Evolutionary conservation across 345 rosid genomes (phyloP).

Genomic region (Sonneratia alba): DNA sequence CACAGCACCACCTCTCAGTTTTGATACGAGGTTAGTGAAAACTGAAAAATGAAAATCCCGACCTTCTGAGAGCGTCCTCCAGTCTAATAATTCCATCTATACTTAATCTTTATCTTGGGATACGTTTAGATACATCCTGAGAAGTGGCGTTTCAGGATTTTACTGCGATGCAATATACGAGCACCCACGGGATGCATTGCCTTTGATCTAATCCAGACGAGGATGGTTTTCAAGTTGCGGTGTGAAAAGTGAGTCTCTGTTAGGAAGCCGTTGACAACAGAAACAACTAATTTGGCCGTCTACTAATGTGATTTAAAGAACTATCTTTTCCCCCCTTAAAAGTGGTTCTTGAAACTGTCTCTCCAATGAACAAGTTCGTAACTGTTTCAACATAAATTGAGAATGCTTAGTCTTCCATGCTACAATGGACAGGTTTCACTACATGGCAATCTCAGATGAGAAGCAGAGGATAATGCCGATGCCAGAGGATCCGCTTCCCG

Average conservation of each 20-base stretch:
- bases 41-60: background rate
- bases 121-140: slow-evolving; percentile 24
- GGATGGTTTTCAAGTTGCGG: slow-evolving; percentile 28
- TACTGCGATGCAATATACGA: slow-evolving; percentile 24
- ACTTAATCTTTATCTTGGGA: background rate
- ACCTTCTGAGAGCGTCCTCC: background rate
- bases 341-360: background rate
- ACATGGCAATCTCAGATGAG: slow-evolving; percentile 33
- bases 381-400: background rate
- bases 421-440: slow-evolving; percentile 24
- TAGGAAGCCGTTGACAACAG: background rate
- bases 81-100: background rate
- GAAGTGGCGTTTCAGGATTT: slow-evolving; percentile 31
- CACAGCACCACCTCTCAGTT: slow-evolving; percentile 21
- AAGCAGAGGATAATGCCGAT: slow-evolving; percentile 36
- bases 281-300: background rate
- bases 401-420: background rate
- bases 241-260: slow-evolving; percentile 15
- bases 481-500: slow-evolving; percentile 27
- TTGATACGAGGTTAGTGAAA: slow-evolving; percentile 24
- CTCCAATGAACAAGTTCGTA: background rate
- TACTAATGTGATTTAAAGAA: background rate
- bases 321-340: no score
- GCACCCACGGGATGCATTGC: slow-evolving; percentile 19
- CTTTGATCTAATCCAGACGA: slow-evolving; percentile 28